phyloP scores from a whole-genome alignment of 2,329 filamentous ascomycete species.

The Trichoderma atroviride region DNA sequence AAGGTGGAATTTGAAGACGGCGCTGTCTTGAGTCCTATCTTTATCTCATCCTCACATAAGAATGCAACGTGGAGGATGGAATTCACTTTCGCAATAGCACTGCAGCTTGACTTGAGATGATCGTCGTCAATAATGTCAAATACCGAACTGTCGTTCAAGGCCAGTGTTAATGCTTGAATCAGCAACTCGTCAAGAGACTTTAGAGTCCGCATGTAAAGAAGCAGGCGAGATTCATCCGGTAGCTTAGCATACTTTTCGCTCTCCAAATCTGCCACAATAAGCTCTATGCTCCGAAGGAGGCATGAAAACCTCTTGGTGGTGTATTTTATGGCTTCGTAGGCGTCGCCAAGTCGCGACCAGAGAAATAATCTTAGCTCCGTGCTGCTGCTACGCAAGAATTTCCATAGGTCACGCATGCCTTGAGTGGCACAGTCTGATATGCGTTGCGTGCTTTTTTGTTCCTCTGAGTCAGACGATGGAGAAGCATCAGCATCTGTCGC shows the following conservation, averaged over 20 bases:
- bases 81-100: slow-evolving; percentile 69
- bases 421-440: slow-evolving; percentile 57
- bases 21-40: slow-evolving; percentile 69
- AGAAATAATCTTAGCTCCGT: slow-evolving; percentile 83
- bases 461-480: slow-evolving; percentile 3
- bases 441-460: slow-evolving; percentile 36
- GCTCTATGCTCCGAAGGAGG: slow-evolving; percentile 80
- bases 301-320: slow-evolving; percentile 87
- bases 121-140: slow-evolving; percentile 85
- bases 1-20: slow-evolving; percentile 61
- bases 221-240: slow-evolving; percentile 65
- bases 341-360: slow-evolving; percentile 88
- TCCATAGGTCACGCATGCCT: slow-evolving; percentile 75
- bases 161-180: slow-evolving; percentile 68
- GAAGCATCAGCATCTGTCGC: slow-evolving; percentile 29
- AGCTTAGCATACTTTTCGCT: slow-evolving; percentile 65
- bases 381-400: slow-evolving; percentile 79
- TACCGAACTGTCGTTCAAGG: slow-evolving; percentile 66
- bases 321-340: slow-evolving; percentile 84
- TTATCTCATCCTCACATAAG: slow-evolving; percentile 83
- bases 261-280: slow-evolving; percentile 67
- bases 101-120: slow-evolving; percentile 73
- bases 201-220: slow-evolving; percentile 73
- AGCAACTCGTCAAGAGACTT: slow-evolving; percentile 79
- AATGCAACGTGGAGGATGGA: slow-evolving; percentile 78